Percentiles rank a stretch among this genome's conserved stretches.
phyloP scores from a whole-genome alignment of 441 rosid species.

The Aquilaria agallochum region DNA sequence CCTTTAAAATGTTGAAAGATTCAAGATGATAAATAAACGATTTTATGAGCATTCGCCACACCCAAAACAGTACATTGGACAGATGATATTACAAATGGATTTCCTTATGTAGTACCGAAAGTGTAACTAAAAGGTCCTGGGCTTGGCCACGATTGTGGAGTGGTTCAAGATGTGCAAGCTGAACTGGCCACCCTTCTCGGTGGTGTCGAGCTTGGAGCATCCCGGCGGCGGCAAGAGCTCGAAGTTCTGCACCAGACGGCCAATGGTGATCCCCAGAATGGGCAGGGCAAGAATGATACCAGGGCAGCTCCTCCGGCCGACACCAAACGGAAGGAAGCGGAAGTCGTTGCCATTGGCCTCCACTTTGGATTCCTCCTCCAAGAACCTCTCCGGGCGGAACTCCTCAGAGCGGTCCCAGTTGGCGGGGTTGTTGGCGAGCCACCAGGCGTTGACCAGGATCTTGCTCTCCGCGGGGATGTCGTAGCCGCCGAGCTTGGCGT shows the following conservation, averaged over 20 bases:
- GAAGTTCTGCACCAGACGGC: slow-evolving; percentile 90
- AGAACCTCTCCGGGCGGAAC: slow-evolving; percentile 92
- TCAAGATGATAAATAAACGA: too few species aligned
- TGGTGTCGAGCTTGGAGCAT: slow-evolving; percentile 65
- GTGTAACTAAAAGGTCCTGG: slow-evolving; percentile 40
- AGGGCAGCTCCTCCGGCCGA: slow-evolving; percentile 96
- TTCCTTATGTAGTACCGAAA: not conserved
- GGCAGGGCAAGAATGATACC: slow-evolving; percentile 95
- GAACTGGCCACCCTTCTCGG: slow-evolving; percentile 94
- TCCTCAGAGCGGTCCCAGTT: slow-evolving; percentile 87
- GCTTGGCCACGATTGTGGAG: slow-evolving; percentile 82
- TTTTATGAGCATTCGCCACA: too few species aligned
- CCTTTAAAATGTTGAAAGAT: too few species aligned
- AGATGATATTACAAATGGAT: too few species aligned
- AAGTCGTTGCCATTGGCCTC: slow-evolving; percentile 95
- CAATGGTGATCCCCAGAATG: slow-evolving; percentile 81
- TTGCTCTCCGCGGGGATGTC: slow-evolving; percentile 98
- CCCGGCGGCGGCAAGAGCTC: slow-evolving; percentile 95
- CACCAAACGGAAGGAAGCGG: slow-evolving; percentile 92
- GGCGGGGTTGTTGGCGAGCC: slow-evolving; percentile 89
- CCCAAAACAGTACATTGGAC: too few species aligned
- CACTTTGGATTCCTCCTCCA: slow-evolving; percentile 88
- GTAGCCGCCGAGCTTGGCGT: slow-evolving; percentile 77
- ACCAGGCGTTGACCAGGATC: slow-evolving; percentile 90
- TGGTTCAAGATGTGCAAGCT: slow-evolving; percentile 92